A percentile compares a stretch with the other conserved stretches of the same genome.
Evolutionary conservation across 495 filamentous ascomycete genomes (phyloP).

Genomic region (Margaritispora aquatica): DNA sequence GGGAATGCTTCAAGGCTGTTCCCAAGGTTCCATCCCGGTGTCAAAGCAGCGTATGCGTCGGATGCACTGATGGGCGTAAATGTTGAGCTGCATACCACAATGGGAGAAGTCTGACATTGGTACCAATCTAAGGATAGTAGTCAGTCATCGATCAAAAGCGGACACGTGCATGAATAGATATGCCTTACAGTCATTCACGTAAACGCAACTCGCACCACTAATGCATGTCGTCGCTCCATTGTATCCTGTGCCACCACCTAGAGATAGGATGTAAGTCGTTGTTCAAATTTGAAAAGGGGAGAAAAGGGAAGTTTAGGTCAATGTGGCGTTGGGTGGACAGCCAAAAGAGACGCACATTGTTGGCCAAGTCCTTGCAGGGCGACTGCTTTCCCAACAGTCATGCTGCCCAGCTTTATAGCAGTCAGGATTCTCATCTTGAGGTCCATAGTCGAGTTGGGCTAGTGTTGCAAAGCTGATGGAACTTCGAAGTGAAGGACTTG

Average conservation of each 20-base stretch:
- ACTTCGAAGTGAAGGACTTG: not conserved
- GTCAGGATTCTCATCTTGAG: not conserved
- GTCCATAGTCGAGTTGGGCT: not conserved
- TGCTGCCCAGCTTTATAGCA: not conserved
- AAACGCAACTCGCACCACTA: not conserved
- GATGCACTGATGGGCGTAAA: slow-evolving; percentile 58
- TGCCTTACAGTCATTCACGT: not conserved
- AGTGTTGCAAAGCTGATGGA: no score
- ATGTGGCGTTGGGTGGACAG: not conserved
- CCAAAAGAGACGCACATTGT: not conserved
- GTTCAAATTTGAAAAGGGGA: not conserved
- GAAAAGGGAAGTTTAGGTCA: not conserved
- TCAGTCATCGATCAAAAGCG: not conserved
- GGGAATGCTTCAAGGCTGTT: slow-evolving; percentile 56
- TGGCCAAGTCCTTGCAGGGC: not conserved
- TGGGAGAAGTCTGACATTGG: not conserved
- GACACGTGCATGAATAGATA: not conserved
- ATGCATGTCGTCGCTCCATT: not conserved
- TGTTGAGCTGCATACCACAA: not conserved
- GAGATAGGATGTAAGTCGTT: not conserved
- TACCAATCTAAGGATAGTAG: not conserved
- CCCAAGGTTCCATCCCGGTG: slow-evolving; percentile 54
- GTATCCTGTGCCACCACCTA: not conserved
- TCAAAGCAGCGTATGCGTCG: slow-evolving; percentile 66
- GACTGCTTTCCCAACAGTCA: not conserved